phyloP scores from a whole-genome alignment of 345 rosid species.

The Camelina sativa region DNA sequence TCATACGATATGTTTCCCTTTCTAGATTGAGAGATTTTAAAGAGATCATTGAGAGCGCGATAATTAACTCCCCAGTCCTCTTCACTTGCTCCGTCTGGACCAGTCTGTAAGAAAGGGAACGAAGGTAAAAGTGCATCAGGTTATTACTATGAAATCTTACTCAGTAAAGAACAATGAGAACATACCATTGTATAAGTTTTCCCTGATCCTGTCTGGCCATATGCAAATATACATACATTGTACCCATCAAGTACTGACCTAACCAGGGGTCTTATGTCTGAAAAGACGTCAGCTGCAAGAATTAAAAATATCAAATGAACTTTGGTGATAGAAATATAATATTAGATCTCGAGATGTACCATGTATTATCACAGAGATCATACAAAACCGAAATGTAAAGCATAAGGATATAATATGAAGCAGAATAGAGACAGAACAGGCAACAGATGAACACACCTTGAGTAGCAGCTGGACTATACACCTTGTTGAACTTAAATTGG shows the following conservation, averaged over 20 bases:
- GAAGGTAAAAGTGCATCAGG: slow-evolving; percentile 5
- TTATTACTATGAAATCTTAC: slow-evolving; percentile 4
- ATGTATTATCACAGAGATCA: not conserved
- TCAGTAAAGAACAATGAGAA: not conserved
- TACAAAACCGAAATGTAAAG: not conserved
- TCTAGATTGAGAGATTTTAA: slow-evolving; percentile 66
- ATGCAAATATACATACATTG: slow-evolving; percentile 92
- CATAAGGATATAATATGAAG: slow-evolving; percentile 3
- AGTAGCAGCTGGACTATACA: slow-evolving; percentile 68
- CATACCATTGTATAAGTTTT: slow-evolving; percentile 93
- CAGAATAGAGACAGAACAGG: not conserved
- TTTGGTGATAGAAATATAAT: slow-evolving; percentile 31
- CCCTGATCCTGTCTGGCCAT: slow-evolving; percentile 99
- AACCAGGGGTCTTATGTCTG: slow-evolving; percentile 74
- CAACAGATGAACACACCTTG: slow-evolving; percentile 66
- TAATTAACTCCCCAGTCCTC: slow-evolving; percentile 93
- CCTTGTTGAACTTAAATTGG: slow-evolving; percentile 75
- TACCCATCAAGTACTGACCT: slow-evolving; percentile 86
- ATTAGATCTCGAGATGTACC: not conserved
- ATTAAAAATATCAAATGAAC: slow-evolving; percentile 22
- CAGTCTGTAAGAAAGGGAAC: slow-evolving; percentile 53
- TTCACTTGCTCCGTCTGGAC: slow-evolving; percentile 66
- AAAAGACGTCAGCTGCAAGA: slow-evolving; percentile 73
- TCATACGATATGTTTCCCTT: slow-evolving; percentile 58
- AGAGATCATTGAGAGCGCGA: slow-evolving; percentile 83